Evolutionary conservation across 1,139 yeast genomes (phyloP), one percentile per base, ranked within the genome.

Genomic region (Eremothecium cymbalariae): DNA sequence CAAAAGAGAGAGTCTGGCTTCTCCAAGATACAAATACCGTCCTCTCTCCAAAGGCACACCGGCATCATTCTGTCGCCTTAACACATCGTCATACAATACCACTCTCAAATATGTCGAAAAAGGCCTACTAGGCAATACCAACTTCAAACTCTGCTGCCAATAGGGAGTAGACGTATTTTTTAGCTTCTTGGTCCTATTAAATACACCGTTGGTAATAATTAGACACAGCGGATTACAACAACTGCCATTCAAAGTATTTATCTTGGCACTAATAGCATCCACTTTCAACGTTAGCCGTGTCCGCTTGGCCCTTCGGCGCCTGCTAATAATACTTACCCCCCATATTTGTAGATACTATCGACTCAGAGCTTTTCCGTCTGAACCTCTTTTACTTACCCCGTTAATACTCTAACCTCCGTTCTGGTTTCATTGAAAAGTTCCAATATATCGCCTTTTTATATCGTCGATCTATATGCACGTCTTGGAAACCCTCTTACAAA

Each of bases 181-280:
- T 30, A 47, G 32, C 33, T 43, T 47, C 17, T 40, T 38, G 1
- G 58, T 53, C 19, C 42, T 41, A 20, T 47, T 48, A 31, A 43
- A 48, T 27, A 43, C 43, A 2, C 47, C 45, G 35, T 53, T 48
- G 17, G 55, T 51, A 6, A 48, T 47, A 7, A 52, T 50, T 33
- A 51, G 38, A 34, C 59, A 54, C 2, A 53, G 40, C 2, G 59
- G 55, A 36, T 48, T 49, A 32, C 58, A 53, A 9, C 47, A 41
- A 20, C 53, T 51, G 8, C 41, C 43, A n/a, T 47, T 40, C 8
- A 53, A 38, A 15, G 47, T 53, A 8, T 53, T 34, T 20, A 48
- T 43, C 27, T 39, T 40, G 9, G 50, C 48, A 18, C 45, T 47
- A 2, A 48, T 33, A n/a, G 51, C 48, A 16, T 44, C 40, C 6